A percentile compares a stretch with the other conserved stretches of the same genome.
These are phyloP conservation scores for Boletus rubescentipes DNA, from an alignment of 768 basidiomycete species.

Conservation along the genomic window DNA sequence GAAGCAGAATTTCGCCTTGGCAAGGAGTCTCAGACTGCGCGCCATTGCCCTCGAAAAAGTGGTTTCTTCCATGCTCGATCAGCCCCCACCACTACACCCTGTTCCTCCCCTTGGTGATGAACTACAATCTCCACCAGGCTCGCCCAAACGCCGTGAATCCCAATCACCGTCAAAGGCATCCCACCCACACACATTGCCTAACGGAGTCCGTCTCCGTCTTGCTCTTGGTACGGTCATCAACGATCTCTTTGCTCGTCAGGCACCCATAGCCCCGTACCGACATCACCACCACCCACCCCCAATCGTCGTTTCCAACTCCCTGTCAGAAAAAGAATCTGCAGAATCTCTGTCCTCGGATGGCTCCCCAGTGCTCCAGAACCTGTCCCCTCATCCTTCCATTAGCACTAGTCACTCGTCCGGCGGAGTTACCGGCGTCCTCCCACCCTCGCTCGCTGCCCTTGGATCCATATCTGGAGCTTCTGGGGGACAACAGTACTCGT, in stretches of 20 bases:
- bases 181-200: constrained; percentile 67
- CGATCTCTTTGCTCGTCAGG: constrained; percentile 75
- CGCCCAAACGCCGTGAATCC: constrained; percentile 40
- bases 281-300: constrained; percentile 37
- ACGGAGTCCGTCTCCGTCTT: constrained; percentile 76
- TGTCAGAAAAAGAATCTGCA: constrained; percentile 25
- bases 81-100: constrained; percentile 66
- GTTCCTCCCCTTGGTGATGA: constrained; percentile 49
- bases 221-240: constrained; percentile 77
- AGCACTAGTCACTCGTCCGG: constrained; percentile 20
- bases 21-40: constrained; percentile 62
- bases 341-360: constrained; percentile 21
- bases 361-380: constrained; percentile 24
- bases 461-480: constrained; percentile 28
- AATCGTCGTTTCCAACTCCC: constrained; percentile 29
- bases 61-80: constrained; percentile 75
- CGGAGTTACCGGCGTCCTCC: constrained; percentile 20
- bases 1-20: constrained; percentile 60
- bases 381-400: constrained; percentile 26
- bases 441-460: constrained; percentile 30
- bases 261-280: constrained; percentile 42
- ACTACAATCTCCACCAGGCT: constrained; percentile 49
- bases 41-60: constrained; percentile 85
- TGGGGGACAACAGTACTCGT: constrained; percentile 3
- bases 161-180: constrained; percentile 28